Evolutionary conservation across 2,329 filamentous ascomycete species (phyloP).

Genomic region (Fusarium circinatum): DNA sequence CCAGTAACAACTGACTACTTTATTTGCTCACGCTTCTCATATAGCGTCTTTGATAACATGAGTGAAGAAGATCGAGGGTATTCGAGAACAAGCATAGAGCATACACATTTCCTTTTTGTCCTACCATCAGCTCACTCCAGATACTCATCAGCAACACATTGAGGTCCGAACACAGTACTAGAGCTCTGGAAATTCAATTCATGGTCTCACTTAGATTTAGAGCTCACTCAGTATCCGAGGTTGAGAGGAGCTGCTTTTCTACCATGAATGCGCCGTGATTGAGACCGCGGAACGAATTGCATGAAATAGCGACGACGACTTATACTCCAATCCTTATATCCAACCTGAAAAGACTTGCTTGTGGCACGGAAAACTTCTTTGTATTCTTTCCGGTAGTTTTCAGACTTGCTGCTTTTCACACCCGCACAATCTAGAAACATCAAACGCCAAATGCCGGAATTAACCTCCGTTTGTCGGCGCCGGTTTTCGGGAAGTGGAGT

Average conservation of each 20-base stretch:
- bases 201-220: background rate
- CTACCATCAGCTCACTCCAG: background rate
- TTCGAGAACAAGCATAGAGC: background rate
- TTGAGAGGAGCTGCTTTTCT: background rate
- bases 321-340: background rate
- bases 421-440: background rate
- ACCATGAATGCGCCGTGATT: background rate
- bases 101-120: background rate
- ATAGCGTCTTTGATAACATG: background rate
- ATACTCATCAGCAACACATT: background rate
- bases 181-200: background rate
- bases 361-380: no score
- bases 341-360: no score
- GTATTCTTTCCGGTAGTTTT: background rate
- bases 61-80: background rate
- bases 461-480: slow-evolving; percentile 31
- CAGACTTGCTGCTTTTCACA: background rate
- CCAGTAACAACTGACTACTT: background rate
- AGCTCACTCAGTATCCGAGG: background rate
- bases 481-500: slow-evolving; percentile 44
- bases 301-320: no score
- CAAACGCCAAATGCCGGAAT: slow-evolving; percentile 14
- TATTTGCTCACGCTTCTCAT: background rate
- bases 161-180: background rate
- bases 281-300: background rate